Evolutionary conservation across 192 early-diverging fungal genomes (phyloP), one percentile per base, ranked within the genome.

Genomic region (Linnemannia zychae): DNA sequence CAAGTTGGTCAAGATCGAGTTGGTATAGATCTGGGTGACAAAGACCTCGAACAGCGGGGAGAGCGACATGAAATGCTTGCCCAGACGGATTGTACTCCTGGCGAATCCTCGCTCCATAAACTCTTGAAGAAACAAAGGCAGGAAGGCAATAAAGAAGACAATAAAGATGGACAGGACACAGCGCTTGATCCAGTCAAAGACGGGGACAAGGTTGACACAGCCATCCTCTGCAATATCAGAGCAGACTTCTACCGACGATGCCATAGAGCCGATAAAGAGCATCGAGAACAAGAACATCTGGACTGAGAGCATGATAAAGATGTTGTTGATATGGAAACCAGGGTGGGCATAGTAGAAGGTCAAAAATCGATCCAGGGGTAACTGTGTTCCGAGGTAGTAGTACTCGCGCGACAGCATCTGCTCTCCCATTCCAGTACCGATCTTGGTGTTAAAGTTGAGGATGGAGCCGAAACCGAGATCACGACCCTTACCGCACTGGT

Each of bases 391-490:
- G 67, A 97, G 89, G 82, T 95, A 96, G 87, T 97, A 96, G 87
- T 97, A 96, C 82, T 97, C 96, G 78, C 96, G 92, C n/a, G 96
- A 97, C 53, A 97, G 83, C 93, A 97, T 96, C 88, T 97, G 96
- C 87, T 97, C 96, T 63, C 95, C 95, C 96, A 97, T 97, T 75
- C 96, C 96, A 12, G 95, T 95, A 66, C 96, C 95, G 67, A 97
- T 96, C 88, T 97, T 97, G 68, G 96, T 95, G 76, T 95, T 95
- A 78, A 96, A 97, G 86, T 95, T 95, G 81, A 97, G 94, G 72
- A 96, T 94, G 11, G 96, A 97, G 69, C 93, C 94, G 90, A 97
- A 96, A 12, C 96, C 95, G 63, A 97, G 90, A 87, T 97, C 96
- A 82, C 95, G 94, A 11, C 96, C 96, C 89, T 97, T 97, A 48